Evolutionary conservation across 805 yeast species (phyloP).

Genomic region (Pichia exigua): DNA sequence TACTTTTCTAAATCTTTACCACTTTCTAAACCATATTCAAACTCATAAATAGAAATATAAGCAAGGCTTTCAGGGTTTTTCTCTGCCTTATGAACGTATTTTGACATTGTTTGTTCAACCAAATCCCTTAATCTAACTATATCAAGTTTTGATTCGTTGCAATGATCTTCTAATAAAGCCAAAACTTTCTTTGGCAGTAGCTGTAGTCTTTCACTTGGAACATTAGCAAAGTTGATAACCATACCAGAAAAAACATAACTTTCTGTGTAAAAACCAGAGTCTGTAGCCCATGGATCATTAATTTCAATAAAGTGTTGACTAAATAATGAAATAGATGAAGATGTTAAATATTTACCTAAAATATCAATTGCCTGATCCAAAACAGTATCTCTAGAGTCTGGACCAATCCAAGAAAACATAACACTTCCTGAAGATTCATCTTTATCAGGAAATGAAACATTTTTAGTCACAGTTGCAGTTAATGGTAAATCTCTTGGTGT

Average conservation of each 20-base stretch:
- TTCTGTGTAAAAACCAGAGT: slow-evolving; percentile 61
- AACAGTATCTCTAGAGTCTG: slow-evolving; percentile 43
- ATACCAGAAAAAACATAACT: slow-evolving; percentile 61
- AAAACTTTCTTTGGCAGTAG: slow-evolving; percentile 47
- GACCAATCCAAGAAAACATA: slow-evolving; percentile 75
- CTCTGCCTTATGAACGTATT: slow-evolving; percentile 54
- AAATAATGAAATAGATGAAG: slow-evolving; percentile 69
- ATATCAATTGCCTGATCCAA: slow-evolving; percentile 63
- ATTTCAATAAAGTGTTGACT: slow-evolving; percentile 68
- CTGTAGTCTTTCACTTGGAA: slow-evolving; percentile 58
- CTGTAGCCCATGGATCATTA: slow-evolving; percentile 73
- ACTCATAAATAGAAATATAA: slow-evolving; percentile 65
- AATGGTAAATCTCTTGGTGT: slow-evolving; percentile 41
- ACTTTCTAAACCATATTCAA: slow-evolving; percentile 64
- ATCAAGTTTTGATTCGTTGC: slow-evolving; percentile 46
- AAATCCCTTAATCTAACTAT: slow-evolving; percentile 58
- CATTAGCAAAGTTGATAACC: slow-evolving; percentile 55
- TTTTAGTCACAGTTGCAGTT: slow-evolving; percentile 33
- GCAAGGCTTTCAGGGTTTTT: slow-evolving; percentile 54
- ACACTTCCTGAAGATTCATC: slow-evolving; percentile 82
- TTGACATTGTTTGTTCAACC: slow-evolving; percentile 55
- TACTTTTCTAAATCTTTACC: slow-evolving; percentile 52
- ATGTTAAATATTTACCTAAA: slow-evolving; percentile 66
- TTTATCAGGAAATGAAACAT: slow-evolving; percentile 76
- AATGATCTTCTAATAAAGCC: slow-evolving; percentile 45